These are phyloP conservation scores for Calonectria fujianensis DNA, from an alignment of 2,329 filamentous ascomycete genomes.

Conservation along the genomic window DNA sequence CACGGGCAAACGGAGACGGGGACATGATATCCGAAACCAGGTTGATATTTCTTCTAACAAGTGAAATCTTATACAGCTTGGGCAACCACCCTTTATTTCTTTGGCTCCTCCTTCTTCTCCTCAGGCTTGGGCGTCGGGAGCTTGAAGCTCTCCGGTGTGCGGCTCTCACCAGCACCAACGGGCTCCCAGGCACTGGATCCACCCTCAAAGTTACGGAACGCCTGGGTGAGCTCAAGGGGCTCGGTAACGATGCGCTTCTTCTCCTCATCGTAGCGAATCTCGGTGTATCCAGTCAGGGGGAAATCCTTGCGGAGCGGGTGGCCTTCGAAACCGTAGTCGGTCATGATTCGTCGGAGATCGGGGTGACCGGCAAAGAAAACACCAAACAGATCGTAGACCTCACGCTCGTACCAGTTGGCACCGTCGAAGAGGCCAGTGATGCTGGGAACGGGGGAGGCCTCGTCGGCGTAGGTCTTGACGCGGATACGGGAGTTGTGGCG, in stretches of 20 bases:
- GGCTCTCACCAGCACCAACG: constrained; percentile 81
- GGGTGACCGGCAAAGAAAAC: constrained; percentile 98
- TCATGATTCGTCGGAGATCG: constrained; percentile 98
- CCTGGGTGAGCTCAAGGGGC: constrained; percentile 97
- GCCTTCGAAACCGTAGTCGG: constrained; percentile 98
- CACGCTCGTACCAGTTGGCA: constrained; percentile 98
- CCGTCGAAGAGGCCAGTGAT: constrained; percentile 92
- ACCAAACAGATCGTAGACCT: constrained; percentile 97
- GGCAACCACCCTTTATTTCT: constrained; percentile 80
- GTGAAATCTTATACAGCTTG: constrained; percentile 57
- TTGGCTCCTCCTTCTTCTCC: constrained; percentile 90
- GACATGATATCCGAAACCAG: constrained; percentile 49
- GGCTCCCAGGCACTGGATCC: constrained; percentile 84
- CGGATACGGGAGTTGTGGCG: constrained; percentile 97
- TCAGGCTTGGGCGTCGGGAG: constrained; percentile 97
- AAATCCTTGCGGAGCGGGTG: constrained; percentile 99
- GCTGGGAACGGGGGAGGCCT: constrained; percentile 94
- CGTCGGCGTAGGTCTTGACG: constrained; percentile 99
- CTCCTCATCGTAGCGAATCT: constrained; percentile 98
- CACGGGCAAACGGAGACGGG: constrained; percentile 34
- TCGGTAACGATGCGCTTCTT: constrained; percentile 99
- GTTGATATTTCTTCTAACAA: constrained; percentile 58
- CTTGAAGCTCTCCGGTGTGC: constrained; percentile 92
- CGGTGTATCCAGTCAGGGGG: constrained; percentile 97
- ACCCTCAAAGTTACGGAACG: constrained; percentile 98